Evolutionary conservation across 1,139 yeast species (phyloP).

Genomic region (Kodamaea anthophila): DNA sequence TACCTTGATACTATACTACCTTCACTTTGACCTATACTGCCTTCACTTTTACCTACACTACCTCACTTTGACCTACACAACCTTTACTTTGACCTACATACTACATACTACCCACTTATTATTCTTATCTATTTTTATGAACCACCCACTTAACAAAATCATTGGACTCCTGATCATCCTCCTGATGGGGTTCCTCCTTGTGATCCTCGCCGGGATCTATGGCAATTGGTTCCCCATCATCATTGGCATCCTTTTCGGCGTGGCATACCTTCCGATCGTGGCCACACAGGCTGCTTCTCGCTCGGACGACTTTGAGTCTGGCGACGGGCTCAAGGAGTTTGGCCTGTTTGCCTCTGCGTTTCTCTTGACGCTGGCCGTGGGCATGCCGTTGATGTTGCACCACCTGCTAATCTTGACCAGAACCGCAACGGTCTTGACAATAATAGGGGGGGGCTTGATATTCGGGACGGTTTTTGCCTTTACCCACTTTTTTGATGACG

Average conservation of each 20-base stretch:
- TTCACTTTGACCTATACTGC: too few relatives aligned
- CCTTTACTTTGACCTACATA: too few relatives aligned
- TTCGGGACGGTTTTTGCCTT: conserved; percentile 71
- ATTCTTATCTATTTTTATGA: neutral
- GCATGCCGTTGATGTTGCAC: conserved; percentile 57
- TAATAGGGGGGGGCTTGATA: conserved; percentile 64
- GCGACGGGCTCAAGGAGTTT: conserved; percentile 41
- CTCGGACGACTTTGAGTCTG: conserved; percentile 40
- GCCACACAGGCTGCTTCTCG: conserved; percentile 28
- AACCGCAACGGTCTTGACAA: conserved; percentile 57
- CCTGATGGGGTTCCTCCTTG: conserved; percentile 71
- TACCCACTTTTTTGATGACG: conserved; percentile 61
- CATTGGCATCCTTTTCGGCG: conserved; percentile 44
- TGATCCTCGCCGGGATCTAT: conserved; percentile 69
- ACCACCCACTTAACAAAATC: conserved; percentile 65
- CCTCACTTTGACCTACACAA: too few relatives aligned
- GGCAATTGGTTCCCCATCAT: conserved; percentile 76
- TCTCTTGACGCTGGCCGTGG: conserved; percentile 59
- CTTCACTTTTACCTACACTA: too few relatives aligned
- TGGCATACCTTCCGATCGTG: conserved; percentile 67
- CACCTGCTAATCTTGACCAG: conserved; percentile 56
- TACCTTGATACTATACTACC: too few relatives aligned
- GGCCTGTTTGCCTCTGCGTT: conserved; percentile 69
- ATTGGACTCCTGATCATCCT: conserved; percentile 68
- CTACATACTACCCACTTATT: too few relatives aligned